Percentiles rank a stretch among this genome's conserved stretches.
Conservation (phyloP, 139 green algal species). For the Coccomyxa sp. region DNA sequence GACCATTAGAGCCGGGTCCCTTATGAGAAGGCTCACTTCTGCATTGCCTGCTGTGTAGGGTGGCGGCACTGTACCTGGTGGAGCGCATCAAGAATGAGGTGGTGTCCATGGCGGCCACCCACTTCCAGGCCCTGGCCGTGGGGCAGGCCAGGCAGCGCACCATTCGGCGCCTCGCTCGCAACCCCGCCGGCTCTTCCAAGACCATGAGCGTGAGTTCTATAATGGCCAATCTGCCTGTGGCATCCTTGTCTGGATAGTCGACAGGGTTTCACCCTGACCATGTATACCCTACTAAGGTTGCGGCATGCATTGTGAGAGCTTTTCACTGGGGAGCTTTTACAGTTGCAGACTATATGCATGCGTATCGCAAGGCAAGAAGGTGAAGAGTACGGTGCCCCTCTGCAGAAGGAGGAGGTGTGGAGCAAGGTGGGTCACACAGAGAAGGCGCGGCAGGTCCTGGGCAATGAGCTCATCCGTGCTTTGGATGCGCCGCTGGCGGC, state of each 20-base stretch:
- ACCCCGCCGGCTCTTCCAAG: neutral
- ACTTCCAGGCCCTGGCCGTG: slow-evolving; percentile 22
- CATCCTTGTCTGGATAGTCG: neutral
- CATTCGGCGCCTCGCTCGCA: slow-evolving; percentile 6
- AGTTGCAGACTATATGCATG: neutral
- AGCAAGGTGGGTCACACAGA: neutral
- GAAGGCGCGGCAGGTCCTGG: neutral
- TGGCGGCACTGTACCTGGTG: slow-evolving; percentile 20
- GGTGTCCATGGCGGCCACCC: slow-evolving; percentile 4
- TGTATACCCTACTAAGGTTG: no score
- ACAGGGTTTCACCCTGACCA: no score
- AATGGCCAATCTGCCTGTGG: no score
- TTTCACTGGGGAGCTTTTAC: neutral
- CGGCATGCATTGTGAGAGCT: no score
- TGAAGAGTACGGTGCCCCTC: neutral
- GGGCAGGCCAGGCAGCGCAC: slow-evolving; percentile 8
- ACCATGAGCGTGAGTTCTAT: neutral
- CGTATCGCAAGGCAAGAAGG: neutral
- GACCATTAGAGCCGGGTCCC: no score
- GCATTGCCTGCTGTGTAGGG: slow-evolving; percentile 8
- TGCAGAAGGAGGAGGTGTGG: neutral
- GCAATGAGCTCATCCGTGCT: neutral
- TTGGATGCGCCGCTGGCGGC: neutral
- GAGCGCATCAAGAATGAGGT: slow-evolving; percentile 21
- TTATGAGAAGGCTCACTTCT: neutral